Percentiles rank a stretch among this genome's conserved stretches.
Conservation (phyloP, 805 yeast genomes). For the Vanderwaltozyma verrucispora region DNA sequence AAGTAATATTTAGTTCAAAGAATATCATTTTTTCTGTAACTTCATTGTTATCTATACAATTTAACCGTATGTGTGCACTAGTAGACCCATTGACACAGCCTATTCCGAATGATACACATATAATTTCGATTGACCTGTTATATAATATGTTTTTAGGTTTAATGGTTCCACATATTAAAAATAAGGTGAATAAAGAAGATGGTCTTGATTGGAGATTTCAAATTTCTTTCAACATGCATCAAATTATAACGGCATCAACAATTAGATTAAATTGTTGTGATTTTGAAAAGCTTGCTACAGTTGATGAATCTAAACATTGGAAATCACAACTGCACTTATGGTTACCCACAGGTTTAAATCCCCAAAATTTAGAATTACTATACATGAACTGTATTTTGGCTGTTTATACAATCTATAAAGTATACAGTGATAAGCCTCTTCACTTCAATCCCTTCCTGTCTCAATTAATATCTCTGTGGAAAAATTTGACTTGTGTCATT, state of each 20-base stretch:
- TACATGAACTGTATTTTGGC: slow-evolving; percentile 37
- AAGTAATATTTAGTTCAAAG: slow-evolving; percentile 7
- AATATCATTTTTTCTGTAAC: slow-evolving; percentile 5
- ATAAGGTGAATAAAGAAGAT: slow-evolving; percentile 1
- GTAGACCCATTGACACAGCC: slow-evolving; percentile 67
- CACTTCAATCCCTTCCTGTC: slow-evolving; percentile 52
- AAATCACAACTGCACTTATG: slow-evolving; percentile 29
- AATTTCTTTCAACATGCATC: slow-evolving; percentile 22
- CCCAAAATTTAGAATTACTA: slow-evolving; percentile 34
- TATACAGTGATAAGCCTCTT: slow-evolving; percentile 29
- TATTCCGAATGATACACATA: slow-evolving; percentile 40
- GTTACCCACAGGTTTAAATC: slow-evolving; percentile 28
- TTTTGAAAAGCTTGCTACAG: slow-evolving; percentile 15
- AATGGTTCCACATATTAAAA: slow-evolving; percentile 17
- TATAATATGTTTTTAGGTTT: slow-evolving; percentile 43
- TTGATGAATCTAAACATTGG: slow-evolving; percentile 18
- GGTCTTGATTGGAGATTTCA: slow-evolving; percentile 21
- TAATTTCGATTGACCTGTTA: slow-evolving; percentile 46
- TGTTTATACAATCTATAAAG: slow-evolving; percentile 35
- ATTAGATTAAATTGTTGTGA: slow-evolving; percentile 19
- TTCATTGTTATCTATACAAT: slow-evolving; percentile 17
- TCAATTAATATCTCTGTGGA: slow-evolving; percentile 53
- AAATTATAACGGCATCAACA: slow-evolving; percentile 16
- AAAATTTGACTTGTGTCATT: slow-evolving; percentile 49
- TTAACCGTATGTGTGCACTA: slow-evolving; percentile 28